Conservation (phyloP, 2,329 filamentous ascomycete genomes). For the Talaromyces sp. region DNA sequence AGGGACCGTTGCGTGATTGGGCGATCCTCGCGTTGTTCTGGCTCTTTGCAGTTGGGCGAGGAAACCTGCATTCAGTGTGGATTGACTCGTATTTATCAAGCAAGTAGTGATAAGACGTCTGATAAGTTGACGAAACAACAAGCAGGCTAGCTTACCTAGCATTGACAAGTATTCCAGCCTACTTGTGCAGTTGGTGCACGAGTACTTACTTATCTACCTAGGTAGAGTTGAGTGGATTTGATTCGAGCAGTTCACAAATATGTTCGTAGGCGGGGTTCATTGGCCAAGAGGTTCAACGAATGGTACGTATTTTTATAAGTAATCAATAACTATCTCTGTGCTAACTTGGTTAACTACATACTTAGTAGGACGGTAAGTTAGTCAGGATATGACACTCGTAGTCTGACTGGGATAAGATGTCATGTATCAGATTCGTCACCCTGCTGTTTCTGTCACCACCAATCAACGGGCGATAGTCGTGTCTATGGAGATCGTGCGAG, state of each 20-base stretch:
- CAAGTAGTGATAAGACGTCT: neutral
- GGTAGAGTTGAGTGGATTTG: no score
- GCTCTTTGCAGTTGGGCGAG: neutral
- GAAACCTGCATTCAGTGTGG: neutral
- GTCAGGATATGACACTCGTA: neutral
- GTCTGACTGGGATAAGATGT: neutral
- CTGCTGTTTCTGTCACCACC: neutral
- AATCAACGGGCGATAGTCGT: slow-evolving; percentile 2
- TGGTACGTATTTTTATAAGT: no score
- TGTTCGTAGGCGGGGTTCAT: neutral
- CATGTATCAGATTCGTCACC: slow-evolving; percentile 9
- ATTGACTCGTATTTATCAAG: neutral
- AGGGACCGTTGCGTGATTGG: neutral
- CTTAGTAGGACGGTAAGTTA: neutral
- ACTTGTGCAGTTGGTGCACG: no score
- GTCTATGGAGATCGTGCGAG: neutral
- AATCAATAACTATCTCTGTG: neutral
- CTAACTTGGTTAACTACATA: neutral
- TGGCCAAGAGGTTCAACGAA: neutral
- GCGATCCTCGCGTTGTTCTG: neutral
- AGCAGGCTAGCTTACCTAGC: no score
- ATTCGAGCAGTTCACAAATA: no score
- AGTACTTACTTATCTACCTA: no score
- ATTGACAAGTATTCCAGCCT: no score
- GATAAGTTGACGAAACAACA: neutral